Conservation (phyloP, 768 basidiomycete genomes). For the Podaxis sp. region DNA sequence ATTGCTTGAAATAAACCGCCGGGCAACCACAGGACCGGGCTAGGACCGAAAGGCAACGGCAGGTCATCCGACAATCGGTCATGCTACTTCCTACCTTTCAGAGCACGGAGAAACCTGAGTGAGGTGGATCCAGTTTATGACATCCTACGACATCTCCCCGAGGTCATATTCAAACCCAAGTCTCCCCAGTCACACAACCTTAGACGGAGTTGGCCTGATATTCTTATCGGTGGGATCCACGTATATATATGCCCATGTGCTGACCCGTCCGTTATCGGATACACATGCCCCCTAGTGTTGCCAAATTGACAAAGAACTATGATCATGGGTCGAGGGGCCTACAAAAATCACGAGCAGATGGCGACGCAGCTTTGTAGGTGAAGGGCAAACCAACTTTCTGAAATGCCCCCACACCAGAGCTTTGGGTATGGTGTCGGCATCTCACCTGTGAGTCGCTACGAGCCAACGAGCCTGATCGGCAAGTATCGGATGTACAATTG, state of each 20-base stretch:
- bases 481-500: background rate
- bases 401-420: background rate
- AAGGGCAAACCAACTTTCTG: background rate
- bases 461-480: background rate
- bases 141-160: background rate
- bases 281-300: constrained; percentile 8
- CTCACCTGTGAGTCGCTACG: background rate
- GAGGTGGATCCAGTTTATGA: background rate
- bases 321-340: constrained; percentile 6
- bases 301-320: background rate
- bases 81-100: background rate
- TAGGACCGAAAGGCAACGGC: background rate
- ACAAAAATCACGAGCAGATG: background rate
- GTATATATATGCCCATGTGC: background rate
- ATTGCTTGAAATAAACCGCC: background rate
- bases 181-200: background rate
- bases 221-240: background rate
- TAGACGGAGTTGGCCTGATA: background rate
- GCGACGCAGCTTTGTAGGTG: background rate
- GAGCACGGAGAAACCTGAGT: background rate
- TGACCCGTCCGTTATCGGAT: constrained; percentile 5
- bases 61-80: background rate
- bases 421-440: background rate
- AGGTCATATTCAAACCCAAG: background rate
- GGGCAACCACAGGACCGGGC: background rate